phyloP scores from a whole-genome alignment of 257 asterid species.

The Nicotiana knightiana region DNA sequence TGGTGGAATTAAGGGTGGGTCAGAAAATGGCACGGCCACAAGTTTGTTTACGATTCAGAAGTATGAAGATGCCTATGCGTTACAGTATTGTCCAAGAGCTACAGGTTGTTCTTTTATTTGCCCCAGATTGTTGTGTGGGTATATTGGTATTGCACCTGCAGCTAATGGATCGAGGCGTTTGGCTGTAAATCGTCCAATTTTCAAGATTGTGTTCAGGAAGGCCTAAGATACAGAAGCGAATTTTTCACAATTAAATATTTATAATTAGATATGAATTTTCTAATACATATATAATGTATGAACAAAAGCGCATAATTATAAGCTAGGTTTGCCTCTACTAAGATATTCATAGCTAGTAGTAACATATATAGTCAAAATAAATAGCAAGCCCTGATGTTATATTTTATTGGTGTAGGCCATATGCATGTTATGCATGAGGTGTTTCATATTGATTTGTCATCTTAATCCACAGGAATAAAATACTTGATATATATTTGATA shows the following conservation, averaged over 20 bases:
- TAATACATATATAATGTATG: no score
- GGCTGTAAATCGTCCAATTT: background rate
- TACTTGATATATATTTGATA: background rate
- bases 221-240: background rate
- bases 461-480: background rate
- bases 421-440: background rate
- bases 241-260: no score
- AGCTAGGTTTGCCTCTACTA: no score
- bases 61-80: conserved; percentile 3
- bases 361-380: background rate
- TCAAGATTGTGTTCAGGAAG: background rate
- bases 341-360: no score
- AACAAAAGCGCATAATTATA: no score
- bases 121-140: conserved; percentile 13
- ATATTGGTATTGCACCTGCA: background rate
- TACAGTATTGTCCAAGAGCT: conserved; percentile 10
- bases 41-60: conserved; percentile 5
- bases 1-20: conserved; percentile 16
- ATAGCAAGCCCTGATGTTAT: background rate
- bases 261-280: no score
- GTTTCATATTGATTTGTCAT: background rate
- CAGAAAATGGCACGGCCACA: background rate
- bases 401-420: background rate
- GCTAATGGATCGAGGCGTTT: background rate
- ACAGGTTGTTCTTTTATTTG: background rate